Evolutionary conservation across 1,284 basidiomycete species (phyloP), one percentile per base, ranked within the genome.

Genomic region (Rhodotorula sp.): DNA sequence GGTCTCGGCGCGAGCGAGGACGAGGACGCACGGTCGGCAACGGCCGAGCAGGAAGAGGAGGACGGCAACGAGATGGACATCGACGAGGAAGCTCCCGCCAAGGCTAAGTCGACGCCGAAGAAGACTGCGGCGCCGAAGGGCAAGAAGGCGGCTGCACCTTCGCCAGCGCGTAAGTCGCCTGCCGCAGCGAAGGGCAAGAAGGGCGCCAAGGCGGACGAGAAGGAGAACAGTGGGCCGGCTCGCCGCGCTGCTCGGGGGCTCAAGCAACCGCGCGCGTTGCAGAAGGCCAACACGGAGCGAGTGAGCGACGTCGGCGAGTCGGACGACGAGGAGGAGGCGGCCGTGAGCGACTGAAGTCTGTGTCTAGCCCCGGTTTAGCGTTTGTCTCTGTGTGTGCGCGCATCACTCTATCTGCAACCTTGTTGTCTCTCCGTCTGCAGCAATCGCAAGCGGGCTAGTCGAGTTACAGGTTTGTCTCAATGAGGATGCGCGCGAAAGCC

Each of bases 401-500:
- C 34, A 14, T 27, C 25, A 14, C 25, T 27, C 27, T 53, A 14
- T 27, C 25, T 27, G 12, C 53, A 27, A 34, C 27, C 27, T 7
- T 54, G 53, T 54, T 54, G 53, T 54, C 53, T 34, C 34, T 34
- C 34, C 34, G 34, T 34, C 34, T 34, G 34, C 34, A 34, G 34
- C 34, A 34, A 34, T 34, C 34, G 34, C 34, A 34, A 34, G 34
- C 34, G 34, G 34, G 59, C 48, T 17, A 16, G 17, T 2, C 5
- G 8, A n/a, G 48, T 56, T 53, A 77, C 67, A 55, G 34, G 5
- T 59, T 41, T 25, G 67, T 67, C 54, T 79, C 75, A 8, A 66
- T 61, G 42, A 79, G 71, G 34, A 79, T 72, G 50, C 64, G 52
- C 3, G 75, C 72, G 46, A 79, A 79, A 4, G 68, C 67, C 3